These are phyloP conservation scores for Cladosporium sp. DNA, from an alignment of 2,329 filamentous ascomycete genomes.

Conservation along the genomic window DNA sequence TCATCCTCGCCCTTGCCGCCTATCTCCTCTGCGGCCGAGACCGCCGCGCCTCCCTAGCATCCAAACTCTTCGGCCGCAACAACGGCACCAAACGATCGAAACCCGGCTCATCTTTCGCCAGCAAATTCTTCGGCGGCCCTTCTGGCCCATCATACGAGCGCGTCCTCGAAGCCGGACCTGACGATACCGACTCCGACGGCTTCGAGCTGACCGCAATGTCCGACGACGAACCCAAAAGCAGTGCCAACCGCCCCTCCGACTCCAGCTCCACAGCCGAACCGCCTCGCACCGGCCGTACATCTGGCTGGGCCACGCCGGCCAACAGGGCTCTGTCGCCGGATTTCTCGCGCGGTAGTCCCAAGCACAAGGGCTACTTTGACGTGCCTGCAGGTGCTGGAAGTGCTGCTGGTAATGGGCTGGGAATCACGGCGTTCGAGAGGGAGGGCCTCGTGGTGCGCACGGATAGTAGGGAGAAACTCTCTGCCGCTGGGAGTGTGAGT, in stretches of 20 bases:
- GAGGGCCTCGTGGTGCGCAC: constrained; percentile 75
- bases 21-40: constrained; percentile 80
- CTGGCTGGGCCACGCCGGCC: constrained; percentile 64
- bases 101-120: constrained; percentile 20
- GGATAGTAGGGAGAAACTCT: constrained; percentile 69
- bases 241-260: constrained; percentile 2
- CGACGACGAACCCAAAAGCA: constrained; percentile 49
- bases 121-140: constrained; percentile 62
- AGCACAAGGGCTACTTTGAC: constrained; percentile 43
- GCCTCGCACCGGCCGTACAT: constrained; percentile 49
- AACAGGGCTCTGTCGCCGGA: constrained; percentile 29
- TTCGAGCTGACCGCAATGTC: constrained; percentile 73
- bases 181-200: constrained; percentile 45
- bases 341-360: constrained; percentile 24
- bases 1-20: constrained; percentile 64
- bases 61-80: constrained; percentile 49
- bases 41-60: constrained; percentile 56
- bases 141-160: constrained; percentile 64
- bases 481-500: background rate
- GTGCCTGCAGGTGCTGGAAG: constrained; percentile 26
- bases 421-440: constrained; percentile 50
- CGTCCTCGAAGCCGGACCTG: constrained; percentile 72
- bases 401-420: constrained; percentile 21
- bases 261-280: constrained; percentile 37
- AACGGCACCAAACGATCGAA: constrained; percentile 35